A percentile compares a stretch with the other conserved stretches of the same genome.
phyloP scores from a whole-genome alignment of 345 rosid genomes.

The Atalantia buxifolia region DNA sequence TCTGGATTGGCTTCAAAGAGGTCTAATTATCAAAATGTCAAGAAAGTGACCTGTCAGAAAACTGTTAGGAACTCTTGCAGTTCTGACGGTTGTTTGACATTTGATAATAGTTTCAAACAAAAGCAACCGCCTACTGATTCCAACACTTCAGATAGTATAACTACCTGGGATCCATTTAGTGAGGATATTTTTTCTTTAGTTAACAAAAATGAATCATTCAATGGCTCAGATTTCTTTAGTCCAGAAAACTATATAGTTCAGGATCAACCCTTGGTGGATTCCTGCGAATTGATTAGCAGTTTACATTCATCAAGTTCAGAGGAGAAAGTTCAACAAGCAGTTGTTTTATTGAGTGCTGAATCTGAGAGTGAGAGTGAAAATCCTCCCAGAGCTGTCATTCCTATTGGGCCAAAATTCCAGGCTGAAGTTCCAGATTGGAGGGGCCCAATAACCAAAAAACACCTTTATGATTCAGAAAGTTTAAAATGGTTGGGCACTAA shows the following conservation, averaged over 20 bases:
- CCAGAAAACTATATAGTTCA: neutral
- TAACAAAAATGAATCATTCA: neutral
- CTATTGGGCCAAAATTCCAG: slow-evolving; percentile 44
- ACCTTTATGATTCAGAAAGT: slow-evolving; percentile 27
- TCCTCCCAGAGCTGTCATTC: slow-evolving; percentile 27
- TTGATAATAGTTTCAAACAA: slow-evolving; percentile 2
- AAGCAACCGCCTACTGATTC: slow-evolving; percentile 4
- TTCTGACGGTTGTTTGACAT: neutral
- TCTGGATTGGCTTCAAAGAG: slow-evolving; percentile 15
- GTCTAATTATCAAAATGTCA: slow-evolving; percentile 15
- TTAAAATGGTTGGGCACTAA: slow-evolving; percentile 42
- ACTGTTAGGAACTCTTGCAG: slow-evolving; percentile 6
- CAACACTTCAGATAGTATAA: neutral
- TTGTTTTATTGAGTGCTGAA: slow-evolving; percentile 3
- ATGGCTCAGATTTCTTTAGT: slow-evolving; percentile 14
- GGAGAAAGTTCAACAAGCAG: slow-evolving; percentile 4
- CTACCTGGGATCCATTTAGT: neutral
- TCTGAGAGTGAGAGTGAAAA: slow-evolving; percentile 6
- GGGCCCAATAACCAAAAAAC: slow-evolving; percentile 24
- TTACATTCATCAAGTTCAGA: slow-evolving; percentile 5
- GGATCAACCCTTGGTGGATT: slow-evolving; percentile 14
- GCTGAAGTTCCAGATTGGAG: slow-evolving; percentile 43
- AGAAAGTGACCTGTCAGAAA: slow-evolving; percentile 15
- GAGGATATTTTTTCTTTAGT: slow-evolving; percentile 4
- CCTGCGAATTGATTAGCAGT: slow-evolving; percentile 1